phyloP scores from a whole-genome alignment of 2,329 filamentous ascomycete genomes.

The Penicillium occitanis region DNA sequence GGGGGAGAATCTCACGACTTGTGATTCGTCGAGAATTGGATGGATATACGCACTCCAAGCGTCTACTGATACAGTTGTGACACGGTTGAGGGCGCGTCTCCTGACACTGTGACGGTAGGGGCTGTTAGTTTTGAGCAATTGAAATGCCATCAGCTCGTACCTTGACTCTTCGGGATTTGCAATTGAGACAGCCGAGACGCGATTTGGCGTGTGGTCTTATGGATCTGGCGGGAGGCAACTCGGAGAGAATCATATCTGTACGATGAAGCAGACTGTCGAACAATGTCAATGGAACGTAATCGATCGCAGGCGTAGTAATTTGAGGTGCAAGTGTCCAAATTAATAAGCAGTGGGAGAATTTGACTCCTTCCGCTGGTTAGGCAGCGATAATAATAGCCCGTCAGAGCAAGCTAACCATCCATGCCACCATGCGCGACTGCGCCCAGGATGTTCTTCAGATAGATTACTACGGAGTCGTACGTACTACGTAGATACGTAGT shows the following conservation, averaged over 20 bases:
- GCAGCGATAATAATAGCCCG: no score
- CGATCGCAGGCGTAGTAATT: no score
- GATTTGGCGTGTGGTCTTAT: slow-evolving; percentile 40
- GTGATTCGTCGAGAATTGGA: not conserved
- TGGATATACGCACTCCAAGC: not conserved
- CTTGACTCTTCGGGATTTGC: slow-evolving; percentile 50
- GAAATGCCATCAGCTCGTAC: slow-evolving; percentile 33
- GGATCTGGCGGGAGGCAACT: not conserved
- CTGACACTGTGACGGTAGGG: not conserved
- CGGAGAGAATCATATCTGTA: not conserved
- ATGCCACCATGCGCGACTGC: no score
- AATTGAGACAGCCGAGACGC: slow-evolving; percentile 42
- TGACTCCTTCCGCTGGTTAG: no score
- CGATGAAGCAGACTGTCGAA: no score
- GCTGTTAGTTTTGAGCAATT: not conserved
- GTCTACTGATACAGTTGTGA: not conserved
- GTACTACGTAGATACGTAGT: no score
- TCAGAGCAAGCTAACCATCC: no score
- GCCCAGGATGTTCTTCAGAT: no score
- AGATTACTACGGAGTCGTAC: no score
- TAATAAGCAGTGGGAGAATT: no score
- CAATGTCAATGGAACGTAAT: no score
- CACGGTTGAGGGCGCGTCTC: not conserved
- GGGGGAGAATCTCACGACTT: not conserved
- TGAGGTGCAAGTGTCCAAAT: no score